Base-by-base conservation (phyloP, 1,139 yeast genomes). In the Lizanozyma gosingica region DNA sequence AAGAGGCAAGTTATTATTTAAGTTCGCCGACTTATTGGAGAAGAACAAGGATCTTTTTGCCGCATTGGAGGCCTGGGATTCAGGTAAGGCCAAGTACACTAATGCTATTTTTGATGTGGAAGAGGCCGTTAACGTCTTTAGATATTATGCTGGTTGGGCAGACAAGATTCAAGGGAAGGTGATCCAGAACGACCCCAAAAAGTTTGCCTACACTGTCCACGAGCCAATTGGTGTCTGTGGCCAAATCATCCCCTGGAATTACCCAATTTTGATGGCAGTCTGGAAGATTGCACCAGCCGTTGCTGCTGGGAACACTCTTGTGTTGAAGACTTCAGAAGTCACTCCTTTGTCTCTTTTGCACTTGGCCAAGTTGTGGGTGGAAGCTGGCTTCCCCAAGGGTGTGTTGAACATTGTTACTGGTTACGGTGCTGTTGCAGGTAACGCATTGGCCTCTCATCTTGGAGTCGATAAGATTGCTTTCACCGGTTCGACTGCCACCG, bases 141-240 rank as follows among this genome's bases (percentile, higher is more conserved):
- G 63, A 45, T 70, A 69, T 54, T 70, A 76, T 59, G 95, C 92
- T 17, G 96, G 95, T 40, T 82, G 85, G 79, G 90, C 95, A 37
- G 94, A 83, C 62, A 87, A 87, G 66, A 70, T 81, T 48, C 73
- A 74, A 46, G 96, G 96, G 37, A 71, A 72, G 47, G 78, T 81
- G 37, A 80, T 85, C 52, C 90, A 86, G 47, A 68, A 82, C 47
- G 73, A 71, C 51, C 75, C 79, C 33, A 72, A 71, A 44, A 80
- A 81, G 60, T 71, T 84, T 51, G 86, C 85, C 16, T 84, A 82
- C 65, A 84, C 95, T 35, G 63, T 83, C 42, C 85, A 82, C 60
- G 92, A 83, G 59, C 95, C 96, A 37, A 72, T 65, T 50, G 94
- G 94, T 22, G 90, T 84, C 17, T 80, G 85, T 55, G 94, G 83